Evolutionary conservation across 345 rosid species (phyloP).

Genomic region (Populus simonii): DNA sequence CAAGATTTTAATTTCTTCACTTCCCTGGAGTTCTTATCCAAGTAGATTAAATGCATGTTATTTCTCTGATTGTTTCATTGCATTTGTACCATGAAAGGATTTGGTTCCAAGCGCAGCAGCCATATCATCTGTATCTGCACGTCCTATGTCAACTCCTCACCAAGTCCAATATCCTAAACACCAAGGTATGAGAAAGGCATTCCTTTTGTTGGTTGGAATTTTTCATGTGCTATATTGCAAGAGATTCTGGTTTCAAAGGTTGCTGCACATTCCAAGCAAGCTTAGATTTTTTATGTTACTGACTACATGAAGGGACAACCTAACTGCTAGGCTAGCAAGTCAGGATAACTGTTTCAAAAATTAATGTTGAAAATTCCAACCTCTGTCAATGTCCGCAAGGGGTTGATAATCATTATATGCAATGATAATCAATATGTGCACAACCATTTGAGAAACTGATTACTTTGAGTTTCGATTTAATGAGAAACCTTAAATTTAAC

Average conservation of each 20-base stretch:
- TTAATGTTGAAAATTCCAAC: not conserved
- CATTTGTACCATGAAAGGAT: constrained; percentile 47
- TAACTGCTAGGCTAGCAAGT: not conserved
- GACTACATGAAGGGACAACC: not conserved
- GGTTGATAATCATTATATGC: not conserved
- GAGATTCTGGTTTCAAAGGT: not conserved
- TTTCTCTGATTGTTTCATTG: not conserved
- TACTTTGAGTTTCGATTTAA: not conserved
- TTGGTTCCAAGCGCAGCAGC: constrained; percentile 48
- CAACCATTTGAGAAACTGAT: not conserved
- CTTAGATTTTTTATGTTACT: not conserved
- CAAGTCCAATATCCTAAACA: constrained; percentile 47
- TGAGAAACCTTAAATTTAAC: not conserved
- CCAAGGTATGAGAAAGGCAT: constrained; percentile 23
- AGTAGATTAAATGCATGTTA: not conserved
- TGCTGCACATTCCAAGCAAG: not conserved
- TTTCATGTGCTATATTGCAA: not conserved
- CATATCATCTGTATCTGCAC: constrained; percentile 42
- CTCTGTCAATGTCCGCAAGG: not conserved
- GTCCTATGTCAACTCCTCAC: constrained; percentile 47
- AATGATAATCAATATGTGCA: not conserved
- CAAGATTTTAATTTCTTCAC: not conserved
- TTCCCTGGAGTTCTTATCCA: not conserved
- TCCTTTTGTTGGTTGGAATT: not conserved
- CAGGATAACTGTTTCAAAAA: not conserved